Evolutionary conservation across 208 protist species (phyloP).

Genomic region (Trypanosoma grayi): DNA sequence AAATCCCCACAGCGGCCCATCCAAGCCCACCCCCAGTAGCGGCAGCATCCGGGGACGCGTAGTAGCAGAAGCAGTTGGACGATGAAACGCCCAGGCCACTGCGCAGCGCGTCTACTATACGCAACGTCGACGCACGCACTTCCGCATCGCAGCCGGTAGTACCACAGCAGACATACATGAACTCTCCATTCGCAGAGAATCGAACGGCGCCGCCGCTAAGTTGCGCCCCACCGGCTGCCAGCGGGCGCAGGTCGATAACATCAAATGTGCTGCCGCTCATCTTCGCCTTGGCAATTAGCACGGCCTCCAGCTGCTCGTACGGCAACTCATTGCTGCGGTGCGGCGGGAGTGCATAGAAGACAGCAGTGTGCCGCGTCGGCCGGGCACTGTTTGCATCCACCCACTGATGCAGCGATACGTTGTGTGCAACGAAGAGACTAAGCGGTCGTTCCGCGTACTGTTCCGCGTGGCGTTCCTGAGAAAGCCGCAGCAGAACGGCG

Average conservation of each 20-base stretch:
- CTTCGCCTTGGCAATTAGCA: not conserved
- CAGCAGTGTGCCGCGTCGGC: not conserved
- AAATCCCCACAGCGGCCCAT: conserved; percentile 66
- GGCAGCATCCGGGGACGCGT: not conserved
- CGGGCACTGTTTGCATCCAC: not conserved
- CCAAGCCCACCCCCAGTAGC: conserved; percentile 25
- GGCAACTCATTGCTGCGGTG: conserved; percentile 3
- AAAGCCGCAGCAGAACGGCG: conserved; percentile 6
- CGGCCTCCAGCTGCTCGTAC: conserved; percentile 8
- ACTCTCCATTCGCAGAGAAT: conserved; percentile 24
- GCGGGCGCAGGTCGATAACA: conserved; percentile 20
- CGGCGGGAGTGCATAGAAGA: conserved; percentile 22
- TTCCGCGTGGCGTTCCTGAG: not conserved
- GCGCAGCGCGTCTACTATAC: conserved; percentile 11
- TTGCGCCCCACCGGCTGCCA: not conserved
- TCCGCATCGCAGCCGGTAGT: conserved; percentile 17
- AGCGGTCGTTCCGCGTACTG: not conserved
- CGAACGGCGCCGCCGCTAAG: conserved; percentile 23
- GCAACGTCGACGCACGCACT: not conserved
- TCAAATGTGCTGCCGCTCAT: not conserved
- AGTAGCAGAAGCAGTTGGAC: conserved; percentile 18
- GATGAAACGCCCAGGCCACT: conserved; percentile 12
- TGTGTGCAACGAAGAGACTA: conserved; percentile 3
- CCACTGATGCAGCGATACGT: conserved; percentile 17
- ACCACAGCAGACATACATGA: conserved; percentile 32